Percentiles rank a stretch among this genome's conserved stretches.
Evolutionary conservation across 176 grass and related monocot species (phyloP).

Genomic region (Zea luxurians): DNA sequence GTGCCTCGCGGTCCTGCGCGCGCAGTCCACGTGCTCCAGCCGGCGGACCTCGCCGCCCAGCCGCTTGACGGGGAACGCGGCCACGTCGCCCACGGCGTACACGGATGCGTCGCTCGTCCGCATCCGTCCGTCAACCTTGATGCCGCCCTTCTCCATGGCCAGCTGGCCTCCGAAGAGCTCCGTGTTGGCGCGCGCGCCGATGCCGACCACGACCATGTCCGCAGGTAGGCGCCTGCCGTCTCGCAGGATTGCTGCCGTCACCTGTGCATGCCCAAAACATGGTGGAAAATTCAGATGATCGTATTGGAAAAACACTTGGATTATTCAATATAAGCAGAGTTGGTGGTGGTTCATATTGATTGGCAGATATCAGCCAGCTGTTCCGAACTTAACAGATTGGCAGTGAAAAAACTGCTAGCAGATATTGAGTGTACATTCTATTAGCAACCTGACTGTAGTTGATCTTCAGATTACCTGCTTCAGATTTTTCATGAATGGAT

Average conservation of each 20-base stretch:
- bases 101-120: constrained; percentile 73
- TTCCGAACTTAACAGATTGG: not conserved
- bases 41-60: constrained; percentile 52
- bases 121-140: constrained; percentile 84
- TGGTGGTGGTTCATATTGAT: not conserved
- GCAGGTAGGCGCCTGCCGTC: constrained; percentile 56
- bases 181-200: constrained; percentile 72
- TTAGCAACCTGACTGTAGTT: not conserved
- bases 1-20: constrained; percentile 72
- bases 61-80: constrained; percentile 71
- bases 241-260: constrained; percentile 54
- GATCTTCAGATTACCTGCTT: not conserved
- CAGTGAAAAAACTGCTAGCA: not conserved
- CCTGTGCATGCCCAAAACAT: constrained; percentile 42
- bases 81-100: constrained; percentile 85
- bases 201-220: constrained; percentile 84
- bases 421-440: not conserved
- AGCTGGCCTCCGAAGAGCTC: constrained; percentile 63
- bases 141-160: constrained; percentile 68
- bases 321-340: not conserved
- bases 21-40: constrained; percentile 87
- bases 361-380: not conserved
- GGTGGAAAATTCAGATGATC: not conserved
- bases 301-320: not conserved
- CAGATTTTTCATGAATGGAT: not conserved